A percentile compares a stretch with the other conserved stretches of the same genome.
phyloP scores from a whole-genome alignment of 495 filamentous ascomycete genomes.

The Umbilicaria muhlenbergii region DNA sequence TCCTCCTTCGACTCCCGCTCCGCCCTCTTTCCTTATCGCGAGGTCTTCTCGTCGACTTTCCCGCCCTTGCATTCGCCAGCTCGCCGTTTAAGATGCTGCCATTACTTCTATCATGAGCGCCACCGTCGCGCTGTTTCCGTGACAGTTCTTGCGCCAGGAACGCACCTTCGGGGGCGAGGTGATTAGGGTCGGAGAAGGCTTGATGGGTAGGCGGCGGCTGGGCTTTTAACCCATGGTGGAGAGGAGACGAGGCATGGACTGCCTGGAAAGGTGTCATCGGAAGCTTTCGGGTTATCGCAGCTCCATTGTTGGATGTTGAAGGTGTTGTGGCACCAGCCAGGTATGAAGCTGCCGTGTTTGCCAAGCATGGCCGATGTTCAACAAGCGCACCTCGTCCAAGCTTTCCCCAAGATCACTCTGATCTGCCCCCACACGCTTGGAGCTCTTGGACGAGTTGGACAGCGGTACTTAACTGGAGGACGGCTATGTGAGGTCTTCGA shows the following conservation, averaged over 20 bases:
- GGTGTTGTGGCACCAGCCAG: too few species aligned
- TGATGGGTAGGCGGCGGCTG: constrained; percentile 29
- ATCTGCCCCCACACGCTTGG: too few species aligned
- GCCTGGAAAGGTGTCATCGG: constrained; percentile 10
- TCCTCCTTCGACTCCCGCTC: constrained; percentile 45
- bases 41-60: constrained; percentile 17
- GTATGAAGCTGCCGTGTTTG: too few species aligned
- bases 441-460: too few species aligned
- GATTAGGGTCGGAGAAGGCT: constrained; percentile 36
- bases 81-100: constrained; percentile 14
- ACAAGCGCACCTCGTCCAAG: too few species aligned
- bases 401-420: too few species aligned
- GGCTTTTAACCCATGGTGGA: constrained; percentile 8
- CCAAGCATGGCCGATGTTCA: too few species aligned
- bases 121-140: constrained; percentile 29
- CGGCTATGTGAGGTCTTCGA: too few species aligned
- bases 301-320: constrained; percentile 1
- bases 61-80: constrained; percentile 17
- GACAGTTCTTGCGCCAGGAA: constrained; percentile 46
- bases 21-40: constrained; percentile 35
- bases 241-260: constrained; percentile 2
- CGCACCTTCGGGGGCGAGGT: constrained; percentile 72
- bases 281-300: background rate
- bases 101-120: background rate
- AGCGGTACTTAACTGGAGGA: too few species aligned